A percentile compares a stretch with the other conserved stretches of the same genome.
Evolutionary conservation across 176 grass and related monocot genomes (phyloP).

Genomic region (Oropetium thomaeum): DNA sequence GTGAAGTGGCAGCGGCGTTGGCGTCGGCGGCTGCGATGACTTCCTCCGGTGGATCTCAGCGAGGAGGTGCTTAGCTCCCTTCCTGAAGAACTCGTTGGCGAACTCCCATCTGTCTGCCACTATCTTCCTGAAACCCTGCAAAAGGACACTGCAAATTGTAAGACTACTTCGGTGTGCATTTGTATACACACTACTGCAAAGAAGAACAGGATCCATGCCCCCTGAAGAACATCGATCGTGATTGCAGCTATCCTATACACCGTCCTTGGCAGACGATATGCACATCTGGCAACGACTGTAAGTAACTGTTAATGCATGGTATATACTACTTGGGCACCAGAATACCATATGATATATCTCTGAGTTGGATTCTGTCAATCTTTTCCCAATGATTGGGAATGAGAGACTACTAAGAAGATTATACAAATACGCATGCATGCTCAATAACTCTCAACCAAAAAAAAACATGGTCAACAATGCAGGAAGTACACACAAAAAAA

Average conservation of each 20-base stretch:
- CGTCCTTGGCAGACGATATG: slow-evolving; percentile 1
- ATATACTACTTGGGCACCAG: slow-evolving; percentile 21
- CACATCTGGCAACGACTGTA: too few species aligned
- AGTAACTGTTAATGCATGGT: slow-evolving; percentile 23
- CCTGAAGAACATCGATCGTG: slow-evolving; percentile 6
- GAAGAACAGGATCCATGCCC: not conserved
- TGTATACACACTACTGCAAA: not conserved
- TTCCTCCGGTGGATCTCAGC: slow-evolving; percentile 87
- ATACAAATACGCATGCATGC: not conserved
- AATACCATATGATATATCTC: slow-evolving; percentile 30
- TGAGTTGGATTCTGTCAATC: slow-evolving; percentile 20
- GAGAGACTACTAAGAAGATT: not conserved
- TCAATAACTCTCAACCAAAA: not conserved
- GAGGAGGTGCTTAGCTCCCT: slow-evolving; percentile 86
- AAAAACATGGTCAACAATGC: not conserved
- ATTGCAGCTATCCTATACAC: not conserved
- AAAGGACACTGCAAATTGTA: not conserved
- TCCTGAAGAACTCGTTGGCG: slow-evolving; percentile 93
- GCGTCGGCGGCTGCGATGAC: slow-evolving; percentile 49
- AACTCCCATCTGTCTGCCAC: slow-evolving; percentile 97
- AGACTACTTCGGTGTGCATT: not conserved
- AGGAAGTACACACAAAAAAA: slow-evolving; percentile 15
- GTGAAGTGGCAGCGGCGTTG: slow-evolving; percentile 28
- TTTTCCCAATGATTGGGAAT: slow-evolving; percentile 34
- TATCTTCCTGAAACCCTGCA: slow-evolving; percentile 98